Percentiles rank a stretch among this genome's conserved stretches.
These are phyloP conservation scores for Cyclotella choctawhatcheeana DNA, from an alignment of 108 stramenopile species.

Conservation along the genomic window DNA sequence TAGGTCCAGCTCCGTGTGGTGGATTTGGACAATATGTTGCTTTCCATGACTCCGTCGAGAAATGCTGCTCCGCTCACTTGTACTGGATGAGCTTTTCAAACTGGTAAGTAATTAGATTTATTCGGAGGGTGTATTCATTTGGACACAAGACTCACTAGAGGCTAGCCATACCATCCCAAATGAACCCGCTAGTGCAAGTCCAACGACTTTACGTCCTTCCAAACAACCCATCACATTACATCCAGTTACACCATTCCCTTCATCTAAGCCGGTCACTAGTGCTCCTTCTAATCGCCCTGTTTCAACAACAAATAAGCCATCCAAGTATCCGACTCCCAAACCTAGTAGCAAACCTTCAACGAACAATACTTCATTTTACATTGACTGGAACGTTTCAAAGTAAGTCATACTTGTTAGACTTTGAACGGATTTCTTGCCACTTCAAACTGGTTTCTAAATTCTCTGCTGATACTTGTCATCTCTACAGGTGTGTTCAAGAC, in stretches of 20 bases:
- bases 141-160: no score
- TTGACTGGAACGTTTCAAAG: conserved; percentile 23
- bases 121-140: not conserved
- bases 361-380: conserved; percentile 9
- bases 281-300: not conserved
- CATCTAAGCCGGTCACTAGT: not conserved
- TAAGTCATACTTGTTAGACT: not conserved
- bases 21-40: conserved; percentile 1
- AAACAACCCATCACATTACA: conserved; percentile 6
- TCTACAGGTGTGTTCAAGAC: conserved; percentile 26
- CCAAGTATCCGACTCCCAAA: not conserved
- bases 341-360: conserved; percentile 9
- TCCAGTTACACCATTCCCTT: not conserved
- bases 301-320: conserved; percentile 7
- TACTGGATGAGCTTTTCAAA: conserved; percentile 13
- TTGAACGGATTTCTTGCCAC: not conserved
- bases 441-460: not conserved
- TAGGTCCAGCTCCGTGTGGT: conserved; percentile 9
- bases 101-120: not conserved
- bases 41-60: conserved; percentile 11
- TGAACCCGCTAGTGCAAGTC: not conserved
- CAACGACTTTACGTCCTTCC: not conserved
- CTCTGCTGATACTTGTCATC: no score
- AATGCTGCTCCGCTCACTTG: conserved; percentile 14
- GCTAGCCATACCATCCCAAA: conserved; percentile 13